These are phyloP conservation scores for Aspergillus pseudoterreus DNA, from an alignment of 2,329 filamentous ascomycete genomes.

Conservation along the genomic window DNA sequence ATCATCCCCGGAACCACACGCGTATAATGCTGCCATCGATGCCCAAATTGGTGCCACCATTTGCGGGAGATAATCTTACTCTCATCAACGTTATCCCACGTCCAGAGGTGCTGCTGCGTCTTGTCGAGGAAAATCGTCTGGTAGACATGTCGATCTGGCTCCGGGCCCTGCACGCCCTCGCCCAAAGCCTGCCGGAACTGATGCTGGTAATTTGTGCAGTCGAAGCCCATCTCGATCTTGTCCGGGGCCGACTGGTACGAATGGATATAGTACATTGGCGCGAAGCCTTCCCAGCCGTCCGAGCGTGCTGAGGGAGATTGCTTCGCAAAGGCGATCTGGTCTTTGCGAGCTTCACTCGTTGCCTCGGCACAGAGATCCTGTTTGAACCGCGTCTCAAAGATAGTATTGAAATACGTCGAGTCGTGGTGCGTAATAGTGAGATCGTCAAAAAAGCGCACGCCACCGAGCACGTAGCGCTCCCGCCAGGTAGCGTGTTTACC, in stretches of 20 bases:
- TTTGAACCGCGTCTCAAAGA: slow-evolving; percentile 55
- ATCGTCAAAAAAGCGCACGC: slow-evolving; percentile 62
- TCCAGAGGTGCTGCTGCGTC: slow-evolving; percentile 55
- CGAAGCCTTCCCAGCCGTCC: slow-evolving; percentile 44
- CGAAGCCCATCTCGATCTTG: slow-evolving; percentile 63
- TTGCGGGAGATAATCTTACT: slow-evolving; percentile 56
- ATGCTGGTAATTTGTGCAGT: slow-evolving; percentile 71
- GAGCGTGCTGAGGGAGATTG: slow-evolving; percentile 32
- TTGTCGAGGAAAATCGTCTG: slow-evolving; percentile 64
- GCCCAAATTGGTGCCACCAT: slow-evolving; percentile 63
- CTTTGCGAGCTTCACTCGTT: slow-evolving; percentile 40
- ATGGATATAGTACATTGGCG: slow-evolving; percentile 60
- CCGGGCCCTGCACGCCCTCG: slow-evolving; percentile 23
- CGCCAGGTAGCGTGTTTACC: slow-evolving; percentile 52
- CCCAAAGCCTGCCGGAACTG: slow-evolving; percentile 55
- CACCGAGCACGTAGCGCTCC: slow-evolving; percentile 66
- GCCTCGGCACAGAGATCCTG: slow-evolving; percentile 48
- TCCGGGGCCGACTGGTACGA: slow-evolving; percentile 51
- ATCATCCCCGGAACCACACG: slow-evolving; percentile 67
- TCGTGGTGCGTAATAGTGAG: slow-evolving; percentile 61
- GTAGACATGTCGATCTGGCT: slow-evolving; percentile 62
- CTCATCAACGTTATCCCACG: slow-evolving; percentile 53
- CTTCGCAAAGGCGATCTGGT: slow-evolving; percentile 47
- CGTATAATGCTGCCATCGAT: slow-evolving; percentile 58
- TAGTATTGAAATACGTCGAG: slow-evolving; percentile 53